Percentiles rank a stretch among this genome's conserved stretches.
phyloP scores from a whole-genome alignment of 768 basidiomycete species.

The Boletus coccyginus region DNA sequence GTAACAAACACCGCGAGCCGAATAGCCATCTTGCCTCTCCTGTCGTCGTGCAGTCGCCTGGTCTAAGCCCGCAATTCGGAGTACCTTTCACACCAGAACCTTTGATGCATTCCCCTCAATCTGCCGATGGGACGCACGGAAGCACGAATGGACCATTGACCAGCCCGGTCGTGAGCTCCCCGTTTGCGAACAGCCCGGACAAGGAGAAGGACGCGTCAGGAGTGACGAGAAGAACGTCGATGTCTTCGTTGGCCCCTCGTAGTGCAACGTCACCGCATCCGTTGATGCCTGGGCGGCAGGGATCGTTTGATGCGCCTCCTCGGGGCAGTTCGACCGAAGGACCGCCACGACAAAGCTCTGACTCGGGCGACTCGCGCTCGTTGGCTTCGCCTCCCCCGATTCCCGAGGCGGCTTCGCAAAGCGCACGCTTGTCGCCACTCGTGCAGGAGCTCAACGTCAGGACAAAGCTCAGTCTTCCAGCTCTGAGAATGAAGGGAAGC shows the following conservation, averaged over 20 bases:
- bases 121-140: not conserved
- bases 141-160: not conserved
- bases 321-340: slow-evolving; percentile 21
- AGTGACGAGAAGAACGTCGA: slow-evolving; percentile 10
- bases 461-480: slow-evolving; percentile 67
- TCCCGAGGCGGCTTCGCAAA: slow-evolving; percentile 37
- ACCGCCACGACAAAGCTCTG: slow-evolving; percentile 19
- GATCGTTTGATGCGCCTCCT: slow-evolving; percentile 19
- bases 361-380: slow-evolving; percentile 33
- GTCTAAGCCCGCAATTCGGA: slow-evolving; percentile 28
- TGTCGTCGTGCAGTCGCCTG: slow-evolving; percentile 35
- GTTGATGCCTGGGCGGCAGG: slow-evolving; percentile 11
- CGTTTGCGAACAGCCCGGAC: slow-evolving; percentile 8
- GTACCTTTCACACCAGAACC: slow-evolving; percentile 33
- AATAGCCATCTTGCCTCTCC: slow-evolving; percentile 5
- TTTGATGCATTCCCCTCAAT: slow-evolving; percentile 4
- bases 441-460: slow-evolving; percentile 39
- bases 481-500: slow-evolving; percentile 46
- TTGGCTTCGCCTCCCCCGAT: slow-evolving; percentile 42
- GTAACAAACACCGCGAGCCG: slow-evolving; percentile 2
- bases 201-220: slow-evolving; percentile 20
- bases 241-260: slow-evolving; percentile 11
- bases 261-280: slow-evolving; percentile 9
- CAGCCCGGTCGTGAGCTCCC: slow-evolving; percentile 15
- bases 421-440: slow-evolving; percentile 24